These are phyloP conservation scores for Solanum pennellii DNA, from an alignment of 257 asterid genomes.

Conservation along the genomic window DNA sequence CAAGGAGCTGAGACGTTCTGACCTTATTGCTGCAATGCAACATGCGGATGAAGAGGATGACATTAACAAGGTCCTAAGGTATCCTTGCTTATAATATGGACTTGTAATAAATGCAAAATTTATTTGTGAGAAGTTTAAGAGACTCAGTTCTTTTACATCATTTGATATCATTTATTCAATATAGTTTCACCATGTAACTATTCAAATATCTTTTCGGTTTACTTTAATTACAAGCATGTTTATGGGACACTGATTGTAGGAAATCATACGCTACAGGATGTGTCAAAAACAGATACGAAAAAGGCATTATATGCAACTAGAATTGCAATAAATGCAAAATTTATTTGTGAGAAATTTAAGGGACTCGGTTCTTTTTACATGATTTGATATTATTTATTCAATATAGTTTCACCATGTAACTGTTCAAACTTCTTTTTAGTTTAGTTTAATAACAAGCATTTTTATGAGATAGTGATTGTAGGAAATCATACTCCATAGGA, in stretches of 20 bases:
- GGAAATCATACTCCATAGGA: background rate
- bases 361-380: background rate
- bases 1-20: slow-evolving; percentile 86
- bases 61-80: slow-evolving; percentile 96
- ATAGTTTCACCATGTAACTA: background rate
- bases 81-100: slow-evolving; percentile 1
- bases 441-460: background rate
- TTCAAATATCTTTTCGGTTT: background rate
- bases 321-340: background rate
- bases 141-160: background rate
- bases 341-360: background rate
- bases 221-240: background rate
- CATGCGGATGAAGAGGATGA: slow-evolving; percentile 99
- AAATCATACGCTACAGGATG: background rate
- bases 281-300: background rate
- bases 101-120: background rate
- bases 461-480: background rate
- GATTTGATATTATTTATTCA: background rate
- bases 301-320: background rate
- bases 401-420: background rate
- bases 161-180: background rate
- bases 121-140: background rate
- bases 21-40: slow-evolving; percentile 90
- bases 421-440: background rate
- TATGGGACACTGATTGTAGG: background rate